phyloP scores from a whole-genome alignment of 805 yeast species.

The Barnettozyma wickerhamii region DNA sequence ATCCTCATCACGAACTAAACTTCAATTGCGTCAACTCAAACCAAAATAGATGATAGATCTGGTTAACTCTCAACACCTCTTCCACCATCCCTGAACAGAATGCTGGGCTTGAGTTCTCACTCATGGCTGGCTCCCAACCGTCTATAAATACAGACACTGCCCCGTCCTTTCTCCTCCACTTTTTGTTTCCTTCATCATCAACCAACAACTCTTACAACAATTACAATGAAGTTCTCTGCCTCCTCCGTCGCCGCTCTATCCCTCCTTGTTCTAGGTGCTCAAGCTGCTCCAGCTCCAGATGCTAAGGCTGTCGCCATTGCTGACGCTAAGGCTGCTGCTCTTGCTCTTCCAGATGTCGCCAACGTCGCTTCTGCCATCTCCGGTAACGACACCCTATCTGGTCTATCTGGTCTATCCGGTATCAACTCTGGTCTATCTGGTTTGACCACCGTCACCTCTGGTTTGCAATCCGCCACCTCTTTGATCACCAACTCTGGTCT shows the following conservation, averaged over 20 bases:
- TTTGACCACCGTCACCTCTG: constrained; percentile 4
- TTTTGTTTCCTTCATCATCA: constrained; percentile 20
- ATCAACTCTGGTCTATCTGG: background rate
- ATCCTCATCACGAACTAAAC: too few relatives aligned
- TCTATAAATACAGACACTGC: constrained; percentile 18
- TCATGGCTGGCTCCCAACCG: too few relatives aligned
- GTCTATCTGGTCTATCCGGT: constrained; percentile 4
- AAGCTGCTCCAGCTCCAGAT: constrained; percentile 16
- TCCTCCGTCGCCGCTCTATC: constrained; percentile 29
- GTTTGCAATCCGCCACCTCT: constrained; percentile 3
- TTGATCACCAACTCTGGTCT: constrained; percentile 6
- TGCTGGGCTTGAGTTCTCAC: too few relatives aligned
- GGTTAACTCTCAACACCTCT: too few relatives aligned
- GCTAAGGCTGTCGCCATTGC: constrained; percentile 12
- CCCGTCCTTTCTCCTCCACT: background rate
- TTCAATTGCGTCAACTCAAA: too few relatives aligned
- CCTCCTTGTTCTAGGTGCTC: constrained; percentile 28
- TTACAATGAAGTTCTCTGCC: constrained; percentile 27
- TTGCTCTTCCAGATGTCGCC: constrained; percentile 10
- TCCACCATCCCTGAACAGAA: background rate
- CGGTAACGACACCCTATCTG: constrained; percentile 2
- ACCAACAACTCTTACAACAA: constrained; percentile 1
- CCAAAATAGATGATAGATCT: too few relatives aligned
- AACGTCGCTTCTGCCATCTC: constrained; percentile 5
- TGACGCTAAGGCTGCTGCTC: constrained; percentile 9